Base-by-base conservation (phyloP, 1,284 basidiomycete genomes). In the Cryptococcus sp. region DNA sequence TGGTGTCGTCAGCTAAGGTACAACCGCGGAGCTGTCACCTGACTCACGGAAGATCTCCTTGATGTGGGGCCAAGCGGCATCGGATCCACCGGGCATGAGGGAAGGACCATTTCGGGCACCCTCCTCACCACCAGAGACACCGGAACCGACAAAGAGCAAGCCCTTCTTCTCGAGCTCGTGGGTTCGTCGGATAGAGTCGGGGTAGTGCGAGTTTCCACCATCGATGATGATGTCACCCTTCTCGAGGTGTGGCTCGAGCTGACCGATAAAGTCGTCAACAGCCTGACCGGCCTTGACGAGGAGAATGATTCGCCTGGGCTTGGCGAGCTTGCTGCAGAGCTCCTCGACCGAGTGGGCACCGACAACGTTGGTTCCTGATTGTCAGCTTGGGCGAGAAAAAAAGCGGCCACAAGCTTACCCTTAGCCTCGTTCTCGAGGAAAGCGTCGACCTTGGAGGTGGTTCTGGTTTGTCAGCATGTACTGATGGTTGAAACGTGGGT, bases 101-200 rank as follows among this genome's bases (percentile, higher is more conserved):
- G 93, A 98, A 58, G 96, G 96, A 53, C 96, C 96, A 74, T 96
- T 77, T 62, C 96, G 87, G 62, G 96, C 96, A 78, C 96, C 96
- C 78, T 98, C 96, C 79, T 99, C 96, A 79, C 96, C 96, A 74
- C 96, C 96, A 48, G 94, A 98, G 55, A 99, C 96, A 83, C 96
- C 96, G 59, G 91, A 94, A 63, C 96, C 96, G 67, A 99, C 94
- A 67, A 94, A 99, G 67, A 97, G 84, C 64, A 98, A 79, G 49
- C 93, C 93, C 81, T 98, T 93, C 55, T 83, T 75, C 79, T 98
- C 93, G 66, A 98, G 86, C 74, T 93, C 91, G 76, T 91, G 79
- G 73, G 85, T 83, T 71, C 96, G 91, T 69, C 96, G 91, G 78
- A 93, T 94, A 49, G 91, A 88, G 78, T 99, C 96, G 60, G 96